These are phyloP conservation scores for Symbiotaphrina buchneri DNA, from an alignment of 495 filamentous ascomycete genomes.

Conservation along the genomic window DNA sequence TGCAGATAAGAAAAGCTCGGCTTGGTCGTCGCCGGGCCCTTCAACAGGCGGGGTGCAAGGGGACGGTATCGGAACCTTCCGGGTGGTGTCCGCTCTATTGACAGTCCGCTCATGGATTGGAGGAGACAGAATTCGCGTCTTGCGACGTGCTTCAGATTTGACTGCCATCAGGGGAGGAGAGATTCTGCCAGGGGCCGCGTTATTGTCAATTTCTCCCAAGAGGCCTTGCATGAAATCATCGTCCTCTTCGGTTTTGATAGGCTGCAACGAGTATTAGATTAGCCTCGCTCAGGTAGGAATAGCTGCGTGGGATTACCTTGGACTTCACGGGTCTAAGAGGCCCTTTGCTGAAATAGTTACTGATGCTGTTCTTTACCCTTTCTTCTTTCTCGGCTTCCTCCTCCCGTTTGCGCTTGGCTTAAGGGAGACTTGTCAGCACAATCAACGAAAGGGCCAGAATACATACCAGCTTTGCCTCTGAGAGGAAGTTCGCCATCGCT, in stretches of 20 bases:
- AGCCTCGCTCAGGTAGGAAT: neutral
- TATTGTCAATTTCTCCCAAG: constrained; percentile 73
- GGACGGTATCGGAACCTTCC: constrained; percentile 19
- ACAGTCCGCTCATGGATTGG: constrained; percentile 27
- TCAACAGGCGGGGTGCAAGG: constrained; percentile 16
- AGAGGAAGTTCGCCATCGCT: constrained; percentile 45
- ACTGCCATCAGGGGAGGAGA: constrained; percentile 33
- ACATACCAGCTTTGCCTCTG: constrained; percentile 37
- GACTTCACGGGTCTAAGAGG: constrained; percentile 45
- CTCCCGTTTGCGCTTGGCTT: constrained; percentile 71
- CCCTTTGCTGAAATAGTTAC: constrained; percentile 76
- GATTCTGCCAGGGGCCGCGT: constrained; percentile 33
- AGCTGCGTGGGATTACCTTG: constrained; percentile 30
- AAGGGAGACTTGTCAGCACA: constrained; percentile 2
- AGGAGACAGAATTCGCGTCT: constrained; percentile 62
- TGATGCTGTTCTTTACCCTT: constrained; percentile 74
- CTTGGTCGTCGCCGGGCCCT: constrained; percentile 26
- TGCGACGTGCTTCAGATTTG: constrained; percentile 50
- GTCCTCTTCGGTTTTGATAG: constrained; percentile 51
- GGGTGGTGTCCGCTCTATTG: neutral
- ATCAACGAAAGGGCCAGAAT: neutral
- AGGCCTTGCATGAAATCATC: constrained; percentile 67
- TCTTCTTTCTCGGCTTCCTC: constrained; percentile 73
- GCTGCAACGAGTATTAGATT: constrained; percentile 12
- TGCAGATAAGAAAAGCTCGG: constrained; percentile 24